phyloP scores from a whole-genome alignment of 495 filamentous ascomycete species.

The Monascus purpureus region DNA sequence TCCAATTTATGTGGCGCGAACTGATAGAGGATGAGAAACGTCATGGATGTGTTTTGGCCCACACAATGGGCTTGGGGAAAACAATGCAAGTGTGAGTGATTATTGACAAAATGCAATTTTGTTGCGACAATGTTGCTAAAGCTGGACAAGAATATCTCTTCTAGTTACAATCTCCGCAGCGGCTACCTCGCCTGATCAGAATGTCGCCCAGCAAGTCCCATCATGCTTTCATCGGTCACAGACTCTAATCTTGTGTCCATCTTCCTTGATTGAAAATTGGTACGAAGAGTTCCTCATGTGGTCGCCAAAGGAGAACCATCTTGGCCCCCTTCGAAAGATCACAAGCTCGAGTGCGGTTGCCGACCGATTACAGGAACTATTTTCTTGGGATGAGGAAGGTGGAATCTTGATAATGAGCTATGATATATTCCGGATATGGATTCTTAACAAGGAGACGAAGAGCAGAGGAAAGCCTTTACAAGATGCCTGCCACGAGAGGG shows the following conservation, averaged over 20 bases:
- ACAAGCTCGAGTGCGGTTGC: slow-evolving; percentile 10
- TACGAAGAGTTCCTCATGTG: slow-evolving; percentile 59
- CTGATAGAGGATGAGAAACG: slow-evolving; percentile 42
- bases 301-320: slow-evolving; percentile 32
- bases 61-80: slow-evolving; percentile 91
- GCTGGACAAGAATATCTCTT: slow-evolving; percentile 45
- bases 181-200: slow-evolving; percentile 39
- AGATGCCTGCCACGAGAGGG: slow-evolving; percentile 18
- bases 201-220: slow-evolving; percentile 53
- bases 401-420: slow-evolving; percentile 70
- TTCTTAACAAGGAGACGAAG: slow-evolving; percentile 20
- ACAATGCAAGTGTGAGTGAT: slow-evolving; percentile 66
- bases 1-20: slow-evolving; percentile 85
- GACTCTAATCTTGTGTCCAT: slow-evolving; percentile 63
- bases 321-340: slow-evolving; percentile 42
- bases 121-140: slow-evolving; percentile 1
- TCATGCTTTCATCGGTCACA: slow-evolving; percentile 41
- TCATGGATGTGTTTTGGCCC: slow-evolving; percentile 74
- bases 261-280: slow-evolving; percentile 72
- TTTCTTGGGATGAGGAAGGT: slow-evolving; percentile 46
- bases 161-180: slow-evolving; percentile 60
- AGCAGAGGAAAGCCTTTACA: slow-evolving; percentile 10
- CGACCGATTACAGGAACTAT: slow-evolving; percentile 30
- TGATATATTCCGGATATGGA: slow-evolving; percentile 41
- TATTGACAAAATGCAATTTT: slow-evolving; percentile 1